Percentiles rank a stretch among this genome's conserved stretches.
Evolutionary conservation across 805 yeast genomes (phyloP).

Genomic region (Nakazawaea pomicola): DNA sequence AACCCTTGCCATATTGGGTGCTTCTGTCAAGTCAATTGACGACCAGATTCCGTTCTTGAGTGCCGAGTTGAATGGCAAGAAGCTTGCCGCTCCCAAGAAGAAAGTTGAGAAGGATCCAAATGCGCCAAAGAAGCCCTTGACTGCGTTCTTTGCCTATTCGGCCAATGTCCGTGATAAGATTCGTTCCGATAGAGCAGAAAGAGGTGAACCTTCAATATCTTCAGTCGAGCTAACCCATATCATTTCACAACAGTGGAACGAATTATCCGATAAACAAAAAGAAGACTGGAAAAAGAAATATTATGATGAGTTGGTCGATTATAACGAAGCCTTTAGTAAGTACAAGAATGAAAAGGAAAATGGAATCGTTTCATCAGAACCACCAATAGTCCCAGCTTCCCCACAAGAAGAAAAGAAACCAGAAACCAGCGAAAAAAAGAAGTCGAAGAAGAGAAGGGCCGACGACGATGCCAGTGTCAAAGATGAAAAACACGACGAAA

Average conservation of each 20-base stretch:
- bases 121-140: slow-evolving; percentile 93
- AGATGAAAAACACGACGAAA: slow-evolving; percentile 42
- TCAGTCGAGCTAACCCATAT: slow-evolving; percentile 77
- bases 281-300: slow-evolving; percentile 63
- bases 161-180: slow-evolving; percentile 68
- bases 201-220: slow-evolving; percentile 57
- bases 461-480: slow-evolving; percentile 22
- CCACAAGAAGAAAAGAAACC: slow-evolving; percentile 16
- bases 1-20: slow-evolving; percentile 33
- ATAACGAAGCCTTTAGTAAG: slow-evolving; percentile 25
- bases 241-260: slow-evolving; percentile 77
- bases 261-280: slow-evolving; percentile 63
- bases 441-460: slow-evolving; percentile 33
- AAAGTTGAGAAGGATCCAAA: slow-evolving; percentile 68
- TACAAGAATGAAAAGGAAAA: slow-evolving; percentile 25
- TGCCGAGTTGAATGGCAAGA: slow-evolving; percentile 24
- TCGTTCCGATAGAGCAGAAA: slow-evolving; percentile 58
- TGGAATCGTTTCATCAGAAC: slow-evolving; percentile 15
- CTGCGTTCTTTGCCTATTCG: slow-evolving; percentile 78
- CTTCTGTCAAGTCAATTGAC: slow-evolving; percentile 14
- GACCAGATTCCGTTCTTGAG: slow-evolving; percentile 12
- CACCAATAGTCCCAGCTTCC: slow-evolving; percentile 22
- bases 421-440: slow-evolving; percentile 18
- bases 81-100: slow-evolving; percentile 43
- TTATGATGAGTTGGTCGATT: slow-evolving; percentile 37